phyloP scores from a whole-genome alignment of 805 yeast species.

The Saccharomyces eubayanus region DNA sequence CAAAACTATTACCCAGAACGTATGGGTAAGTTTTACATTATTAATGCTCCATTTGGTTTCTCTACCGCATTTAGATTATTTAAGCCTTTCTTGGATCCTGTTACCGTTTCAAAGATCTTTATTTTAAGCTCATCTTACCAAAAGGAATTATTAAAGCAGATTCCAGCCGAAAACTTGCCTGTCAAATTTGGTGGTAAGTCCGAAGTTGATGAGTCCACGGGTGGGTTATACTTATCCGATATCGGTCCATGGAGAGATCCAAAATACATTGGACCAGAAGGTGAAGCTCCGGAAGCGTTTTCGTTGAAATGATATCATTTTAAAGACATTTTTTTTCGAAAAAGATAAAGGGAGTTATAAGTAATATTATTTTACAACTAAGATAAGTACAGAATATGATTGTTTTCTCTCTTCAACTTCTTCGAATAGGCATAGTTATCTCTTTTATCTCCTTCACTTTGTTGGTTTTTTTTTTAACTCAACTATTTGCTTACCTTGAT shows the following conservation, averaged over 20 bases:
- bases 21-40: conserved; percentile 94
- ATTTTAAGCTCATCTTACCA: conserved; percentile 74
- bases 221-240: conserved; percentile 81
- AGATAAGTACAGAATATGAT: neutral
- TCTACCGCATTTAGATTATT: conserved; percentile 85
- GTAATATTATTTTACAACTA: neutral
- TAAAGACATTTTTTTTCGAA: neutral
- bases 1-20: conserved; percentile 98
- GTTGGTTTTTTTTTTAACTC: neutral
- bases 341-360: neutral
- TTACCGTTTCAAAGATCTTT: conserved; percentile 89
- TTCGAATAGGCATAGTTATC: neutral
- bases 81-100: conserved; percentile 94
- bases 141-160: conserved; percentile 79
- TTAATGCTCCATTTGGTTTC: conserved; percentile 97
- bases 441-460: neutral
- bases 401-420: neutral
- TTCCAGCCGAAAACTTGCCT: conserved; percentile 90
- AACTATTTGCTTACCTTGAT: neutral
- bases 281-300: conserved; percentile 72
- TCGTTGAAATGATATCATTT: conserved; percentile 8
- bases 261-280: conserved; percentile 86
- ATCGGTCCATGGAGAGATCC: conserved; percentile 97
- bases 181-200: conserved; percentile 82
- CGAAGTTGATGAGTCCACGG: conserved; percentile 53